Evolutionary conservation across 257 asterid species (phyloP), one percentile per base, ranked within the genome.

Genomic region (Buddleja alternifolia): DNA sequence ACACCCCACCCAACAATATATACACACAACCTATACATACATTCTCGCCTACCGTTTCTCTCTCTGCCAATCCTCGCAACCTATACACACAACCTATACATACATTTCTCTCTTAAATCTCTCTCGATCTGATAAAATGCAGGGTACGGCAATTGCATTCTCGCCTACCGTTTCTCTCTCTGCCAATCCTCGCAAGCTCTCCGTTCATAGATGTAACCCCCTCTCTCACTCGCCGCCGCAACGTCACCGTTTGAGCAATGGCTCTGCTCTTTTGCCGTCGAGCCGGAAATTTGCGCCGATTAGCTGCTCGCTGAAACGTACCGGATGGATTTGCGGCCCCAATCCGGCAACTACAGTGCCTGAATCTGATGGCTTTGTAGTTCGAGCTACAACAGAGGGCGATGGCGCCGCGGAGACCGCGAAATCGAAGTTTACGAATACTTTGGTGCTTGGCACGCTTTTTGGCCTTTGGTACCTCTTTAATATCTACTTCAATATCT

Each of bases 381-480:
- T 71, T 55, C 82, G 81, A 57, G 93, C 97, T 40, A 40, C 91
- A 0, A 80, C 89, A 0, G 97, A 89, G 63, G 77, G 66, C 53
- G 82, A 86, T 5, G 81, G 82, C 0, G 80, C 89, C 45, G 88
- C 81, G 10, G 95, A 87, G 75, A 45, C 48, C 47, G 83, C 96
- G 56, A 67, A 78, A 59, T 75, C 93, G 29, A 89, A 82, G 80
- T 11, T 76, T 6, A 6, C 1, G 19, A 90, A 85, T 25, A 91
- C 96, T 32, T 19, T 89, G 81, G 89, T 94, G 71, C 96, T 94
- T 4, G 98, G 97, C 15, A 14, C 77, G 55, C 86, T 94, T 2
- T 91, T 91, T 58, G 99, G 97, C 68, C 82, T 89, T 40, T 94
- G 99, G 99, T 91, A 87, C 78, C 77, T 91, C 9, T 91, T 94